Percentiles rank a stretch among this genome's conserved stretches.
Conservation (phyloP, 2,329 filamentous ascomycete species). For the Podosphaera aphanis region DNA sequence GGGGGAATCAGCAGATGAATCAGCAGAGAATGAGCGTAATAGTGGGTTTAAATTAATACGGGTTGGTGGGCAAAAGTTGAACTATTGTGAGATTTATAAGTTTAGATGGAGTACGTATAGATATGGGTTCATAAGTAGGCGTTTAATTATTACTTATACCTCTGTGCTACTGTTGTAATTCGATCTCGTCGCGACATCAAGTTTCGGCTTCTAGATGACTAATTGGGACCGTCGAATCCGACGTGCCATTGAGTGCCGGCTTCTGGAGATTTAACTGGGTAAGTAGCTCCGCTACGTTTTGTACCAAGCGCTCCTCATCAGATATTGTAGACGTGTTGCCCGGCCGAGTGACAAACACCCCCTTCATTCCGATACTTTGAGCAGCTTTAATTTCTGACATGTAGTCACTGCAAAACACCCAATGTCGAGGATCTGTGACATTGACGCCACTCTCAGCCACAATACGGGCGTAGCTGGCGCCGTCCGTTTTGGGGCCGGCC, state of each 20-base stretch:
- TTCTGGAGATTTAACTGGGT: background rate
- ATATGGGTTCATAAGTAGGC: no score
- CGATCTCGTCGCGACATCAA: background rate
- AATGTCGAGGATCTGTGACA: conserved; percentile 22
- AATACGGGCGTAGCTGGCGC: conserved; percentile 33
- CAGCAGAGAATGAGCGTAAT: no score
- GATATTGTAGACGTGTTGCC: conserved; percentile 42
- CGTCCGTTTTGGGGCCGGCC: conserved; percentile 49
- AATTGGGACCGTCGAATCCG: background rate
- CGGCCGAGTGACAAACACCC: conserved; percentile 37
- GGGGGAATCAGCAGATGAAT: no score
- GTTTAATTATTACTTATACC: no score
- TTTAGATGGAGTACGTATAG: no score
- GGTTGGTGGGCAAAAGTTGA: no score
- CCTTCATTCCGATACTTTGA: conserved; percentile 36
- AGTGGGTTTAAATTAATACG: no score
- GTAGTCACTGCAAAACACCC: conserved; percentile 68
- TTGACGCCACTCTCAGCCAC: conserved; percentile 1
- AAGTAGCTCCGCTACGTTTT: background rate
- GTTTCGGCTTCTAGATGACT: background rate
- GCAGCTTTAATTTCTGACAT: conserved; percentile 44
- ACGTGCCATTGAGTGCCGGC: background rate
- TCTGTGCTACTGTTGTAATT: no score
- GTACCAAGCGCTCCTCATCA: conserved; percentile 18
- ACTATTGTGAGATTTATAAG: no score